Evolutionary conservation across 805 yeast species (phyloP), one percentile per base, ranked within the genome.

Genomic region (Schwanniomyces pseudopolymorphus): DNA sequence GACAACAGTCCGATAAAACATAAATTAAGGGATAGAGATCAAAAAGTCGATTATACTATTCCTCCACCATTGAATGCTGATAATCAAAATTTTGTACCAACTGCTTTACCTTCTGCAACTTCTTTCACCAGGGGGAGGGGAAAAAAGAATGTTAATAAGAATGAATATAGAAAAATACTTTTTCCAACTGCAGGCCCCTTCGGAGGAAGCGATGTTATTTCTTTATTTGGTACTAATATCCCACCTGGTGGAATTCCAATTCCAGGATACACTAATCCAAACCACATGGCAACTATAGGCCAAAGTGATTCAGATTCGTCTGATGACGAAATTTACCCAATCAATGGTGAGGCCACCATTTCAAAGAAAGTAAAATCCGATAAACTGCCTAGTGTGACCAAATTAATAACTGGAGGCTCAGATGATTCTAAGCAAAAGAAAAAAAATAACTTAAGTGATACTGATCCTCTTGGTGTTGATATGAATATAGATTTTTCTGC

Each of bases 171-270:
- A 35, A 78, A 90, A 58, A 78, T 96, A 35, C 69, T 94, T 33
- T 91, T 87, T 59, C 96, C 97, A 5, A 92, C 97, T 0, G 89
- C 90, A 13, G 99, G 99, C 0, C 99, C 99, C 1, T 92, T 92
- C 73, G 99, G 99, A 24, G 99, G 99, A 19, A 85, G 92, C 50
- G 97, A 92, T 61, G 96, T 89, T 0, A 78, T 84, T 6, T 85
- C 97, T 0, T 70, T 92, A 25, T 89, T 90, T 64, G 91, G 94
- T 5, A 77, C 79, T 40, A 81, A 81, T 47, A 72, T 75, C 20
- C 83, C 88, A 4, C 78, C 79, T 1, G 75, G 73, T 5, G 75
- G 78, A 1, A 68, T 69, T 5, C 72, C 76, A 1, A 57, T 69
- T 11, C 63, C 67, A 7, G 75, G 75, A 5, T 50, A 60, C 55